These are phyloP conservation scores for Hemisphaericaspora xylanilytica DNA, from an alignment of 1,139 yeast genomes.

Conservation along the genomic window DNA sequence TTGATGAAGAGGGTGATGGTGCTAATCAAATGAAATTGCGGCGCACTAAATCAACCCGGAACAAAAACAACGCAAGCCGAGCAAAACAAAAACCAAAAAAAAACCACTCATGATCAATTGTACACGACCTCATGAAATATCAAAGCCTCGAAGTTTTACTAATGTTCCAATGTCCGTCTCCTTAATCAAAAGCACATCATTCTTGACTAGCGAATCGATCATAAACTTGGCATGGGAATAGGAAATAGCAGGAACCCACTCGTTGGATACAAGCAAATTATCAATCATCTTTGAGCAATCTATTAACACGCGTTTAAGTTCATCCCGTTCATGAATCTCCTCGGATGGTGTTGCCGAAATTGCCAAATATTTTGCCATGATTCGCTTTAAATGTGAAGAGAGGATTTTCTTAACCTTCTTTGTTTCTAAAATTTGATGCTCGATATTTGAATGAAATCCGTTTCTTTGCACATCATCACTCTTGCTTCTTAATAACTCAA, in stretches of 20 bases:
- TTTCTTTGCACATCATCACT: slow-evolving; percentile 4
- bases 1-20: no score
- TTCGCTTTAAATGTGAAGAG: slow-evolving; percentile 20
- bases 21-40: no score
- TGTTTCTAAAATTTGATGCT: slow-evolving; percentile 12
- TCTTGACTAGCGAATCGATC: slow-evolving; percentile 7
- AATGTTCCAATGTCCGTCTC: not conserved
- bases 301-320: slow-evolving; percentile 17
- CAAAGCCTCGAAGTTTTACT: slow-evolving; percentile 7
- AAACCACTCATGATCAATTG: not conserved
- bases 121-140: not conserved
- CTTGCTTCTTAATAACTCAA: slow-evolving; percentile 4
- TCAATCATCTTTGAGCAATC: slow-evolving; percentile 9
- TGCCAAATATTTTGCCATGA: slow-evolving; percentile 25
- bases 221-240: slow-evolving; percentile 3
- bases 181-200: slow-evolving; percentile 3
- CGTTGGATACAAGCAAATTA: slow-evolving; percentile 7
- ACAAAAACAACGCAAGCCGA: no score
- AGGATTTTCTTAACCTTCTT: slow-evolving; percentile 15
- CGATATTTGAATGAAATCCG: slow-evolving; percentile 2
- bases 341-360: slow-evolving; percentile 17
- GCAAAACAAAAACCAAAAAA: no score
- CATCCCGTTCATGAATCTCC: slow-evolving; percentile 20
- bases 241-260: slow-evolving; percentile 7
- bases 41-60: no score